phyloP scores from a whole-genome alignment of 495 filamentous ascomycete genomes.

The Penicillium daleae region DNA sequence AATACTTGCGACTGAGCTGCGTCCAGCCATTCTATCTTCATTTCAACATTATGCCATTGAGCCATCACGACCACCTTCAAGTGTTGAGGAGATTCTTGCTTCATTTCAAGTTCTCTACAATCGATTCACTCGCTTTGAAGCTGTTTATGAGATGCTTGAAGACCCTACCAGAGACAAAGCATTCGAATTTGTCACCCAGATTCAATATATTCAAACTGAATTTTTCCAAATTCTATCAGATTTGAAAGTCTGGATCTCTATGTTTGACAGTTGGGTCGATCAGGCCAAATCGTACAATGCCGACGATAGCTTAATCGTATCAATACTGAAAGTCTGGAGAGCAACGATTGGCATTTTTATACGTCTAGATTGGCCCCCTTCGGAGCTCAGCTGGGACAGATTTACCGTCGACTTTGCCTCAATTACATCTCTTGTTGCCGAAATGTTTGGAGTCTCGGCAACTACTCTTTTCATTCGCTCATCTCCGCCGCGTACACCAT shows the following conservation, averaged over 20 bases:
- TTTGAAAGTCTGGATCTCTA: conserved; percentile 8
- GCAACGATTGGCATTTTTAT: conserved; percentile 15
- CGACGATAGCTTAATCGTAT: not conserved
- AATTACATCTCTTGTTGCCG: conserved; percentile 15
- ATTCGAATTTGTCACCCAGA: conserved; percentile 9
- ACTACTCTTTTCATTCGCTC: conserved; percentile 1
- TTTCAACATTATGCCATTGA: not conserved
- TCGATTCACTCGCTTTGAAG: conserved; percentile 11
- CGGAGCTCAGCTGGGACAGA: conserved; percentile 20
- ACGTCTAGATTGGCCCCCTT: conserved; percentile 13
- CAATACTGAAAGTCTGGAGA: conserved; percentile 19
- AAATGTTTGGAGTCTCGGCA: conserved; percentile 38
- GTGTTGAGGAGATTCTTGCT: conserved; percentile 1
- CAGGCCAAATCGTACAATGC: not conserved
- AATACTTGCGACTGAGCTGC: conserved; percentile 5
- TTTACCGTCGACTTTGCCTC: conserved; percentile 8
- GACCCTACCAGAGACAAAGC: not conserved
- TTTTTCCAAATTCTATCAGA: conserved; percentile 4
- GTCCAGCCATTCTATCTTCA: conserved; percentile 4
- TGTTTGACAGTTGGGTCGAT: conserved; percentile 16
- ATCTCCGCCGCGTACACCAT: not conserved
- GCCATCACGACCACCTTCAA: not conserved
- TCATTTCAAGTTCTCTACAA: conserved; percentile 19
- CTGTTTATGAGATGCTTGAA: conserved; percentile 12
- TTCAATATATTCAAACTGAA: conserved; percentile 7